Evolutionary conservation across 192 early-diverging fungal species (phyloP), one percentile per base, ranked within the genome.

Genomic region (Backusella parvicylindrica): DNA sequence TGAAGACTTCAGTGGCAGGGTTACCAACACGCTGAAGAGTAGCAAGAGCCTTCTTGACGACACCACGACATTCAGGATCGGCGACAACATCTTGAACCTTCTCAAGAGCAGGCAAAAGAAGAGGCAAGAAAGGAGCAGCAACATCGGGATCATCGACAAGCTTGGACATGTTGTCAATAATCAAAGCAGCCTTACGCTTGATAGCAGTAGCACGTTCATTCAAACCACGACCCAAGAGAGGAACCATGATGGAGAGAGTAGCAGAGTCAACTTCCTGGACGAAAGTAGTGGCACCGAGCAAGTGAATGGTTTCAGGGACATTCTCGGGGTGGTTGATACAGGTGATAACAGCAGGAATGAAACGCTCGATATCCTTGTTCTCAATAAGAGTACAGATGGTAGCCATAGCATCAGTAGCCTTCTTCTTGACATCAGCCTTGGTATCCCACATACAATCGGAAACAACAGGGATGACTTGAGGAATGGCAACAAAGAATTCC

Each of bases 101-200:
- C 67, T 94, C 89, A 76, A 95, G 82, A 83, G 89, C 90, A 60
- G 93, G 93, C 72, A 94, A 82, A 50, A 95, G 85, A 64, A 86
- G 80, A 74, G 92, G 92, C 83, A 95, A 84, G 90, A 95, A 95
- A 76, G 91, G 92, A 75, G 87, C 85, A 65, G 91, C 91, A 74
- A 92, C 89, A 77, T 88, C 85, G 68, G 93, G 92, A 85, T 94
- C 87, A 81, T 93, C 91, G 72, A 94, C 92, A 66, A 95, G 87
- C 86, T 94, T 95, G 83, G 90, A 93, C 94, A 95, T 95, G 89
- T 95, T 95, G 88, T 94, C 91, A 79, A 95, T 92, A 82, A 95
- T 93, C 75, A 94, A 88, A 72, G 90, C 88, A 77, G 89, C 84
- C 79, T 90, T 89, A 84, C 92, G 91, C 73, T 91, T 85, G 74